Conservation (phyloP, 2,329 filamentous ascomycete genomes). For the Cladosporium colombiae region DNA sequence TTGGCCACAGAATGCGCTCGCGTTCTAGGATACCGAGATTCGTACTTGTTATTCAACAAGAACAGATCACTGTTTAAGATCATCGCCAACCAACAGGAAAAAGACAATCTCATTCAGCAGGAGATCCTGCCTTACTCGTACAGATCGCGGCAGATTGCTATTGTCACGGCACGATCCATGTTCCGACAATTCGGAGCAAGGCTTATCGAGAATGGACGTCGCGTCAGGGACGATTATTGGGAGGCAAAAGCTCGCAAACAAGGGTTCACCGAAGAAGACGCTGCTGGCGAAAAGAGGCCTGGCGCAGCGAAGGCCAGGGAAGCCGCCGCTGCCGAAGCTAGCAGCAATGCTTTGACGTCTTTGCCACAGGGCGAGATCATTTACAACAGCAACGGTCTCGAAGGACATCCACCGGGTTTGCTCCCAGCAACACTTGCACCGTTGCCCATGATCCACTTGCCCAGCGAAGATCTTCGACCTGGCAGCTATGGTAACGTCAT, state of each 20-base stretch:
- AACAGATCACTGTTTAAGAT: conserved; percentile 97
- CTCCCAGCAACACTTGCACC: conserved; percentile 64
- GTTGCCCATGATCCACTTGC: conserved; percentile 80
- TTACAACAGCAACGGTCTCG: conserved; percentile 68
- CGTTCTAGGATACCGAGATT: conserved; percentile 90
- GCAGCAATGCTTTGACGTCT: conserved; percentile 58
- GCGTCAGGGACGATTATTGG: conserved; percentile 98
- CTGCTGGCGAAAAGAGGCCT: conserved; percentile 92
- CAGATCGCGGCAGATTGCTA: conserved; percentile 95
- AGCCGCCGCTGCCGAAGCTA: conserved; percentile 68
- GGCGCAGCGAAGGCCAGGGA: conserved; percentile 87
- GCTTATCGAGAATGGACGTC: conserved; percentile 83
- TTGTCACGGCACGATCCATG: conserved; percentile 97
- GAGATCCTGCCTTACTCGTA: conserved; percentile 98
- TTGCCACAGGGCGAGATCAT: conserved; percentile 82
- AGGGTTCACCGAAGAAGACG: conserved; percentile 94
- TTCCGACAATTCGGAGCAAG: conserved; percentile 97
- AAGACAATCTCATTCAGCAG: conserved; percentile 92
- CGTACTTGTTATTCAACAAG: conserved; percentile 98
- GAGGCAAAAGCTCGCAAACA: conserved; percentile 96
- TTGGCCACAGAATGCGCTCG: conserved; percentile 95
- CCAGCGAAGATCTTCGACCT: conserved; percentile 75
- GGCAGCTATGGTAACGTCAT: conserved; percentile 83
- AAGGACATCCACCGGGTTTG: conserved; percentile 45
- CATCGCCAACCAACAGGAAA: conserved; percentile 91